Conservation (phyloP, 176 grass and related monocot genomes). For the Alopecurus myosuroides region DNA sequence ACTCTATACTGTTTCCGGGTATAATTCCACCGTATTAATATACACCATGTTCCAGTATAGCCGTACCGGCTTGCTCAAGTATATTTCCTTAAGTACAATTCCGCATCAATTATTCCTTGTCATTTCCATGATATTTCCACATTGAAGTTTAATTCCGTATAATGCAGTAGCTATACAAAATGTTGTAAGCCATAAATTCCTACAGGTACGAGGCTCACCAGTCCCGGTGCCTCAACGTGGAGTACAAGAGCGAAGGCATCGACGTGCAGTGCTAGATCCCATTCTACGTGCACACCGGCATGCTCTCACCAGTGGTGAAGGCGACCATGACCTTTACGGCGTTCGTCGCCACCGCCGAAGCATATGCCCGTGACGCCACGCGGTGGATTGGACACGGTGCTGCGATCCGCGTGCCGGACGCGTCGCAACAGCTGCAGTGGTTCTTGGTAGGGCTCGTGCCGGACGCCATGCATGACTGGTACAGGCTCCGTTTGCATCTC, state of each 20-base stretch:
- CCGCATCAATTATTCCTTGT: no score
- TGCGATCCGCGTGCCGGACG: constrained; percentile 24
- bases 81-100: no score
- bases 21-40: no score
- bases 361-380: constrained; percentile 32
- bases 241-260: constrained; percentile 45
- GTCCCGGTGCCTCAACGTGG: constrained; percentile 27
- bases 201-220: constrained; percentile 34
- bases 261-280: constrained; percentile 41
- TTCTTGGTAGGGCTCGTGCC: constrained; percentile 23
- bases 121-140: no score
- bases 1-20: no score
- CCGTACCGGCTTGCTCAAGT: no score
- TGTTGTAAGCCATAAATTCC: no score
- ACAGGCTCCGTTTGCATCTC: constrained; percentile 5
- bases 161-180: no score
- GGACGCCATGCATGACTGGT: constrained; percentile 24
- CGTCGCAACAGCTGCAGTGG: constrained; percentile 51
- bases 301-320: constrained; percentile 18
- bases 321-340: neutral
- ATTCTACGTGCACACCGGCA: constrained; percentile 30
- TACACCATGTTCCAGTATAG: no score
- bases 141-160: no score
- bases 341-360: constrained; percentile 36
- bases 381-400: constrained; percentile 45